Percentiles rank a stretch among this genome's conserved stretches.
These are phyloP conservation scores for Inonotus hispidus DNA, from an alignment of 1,284 basidiomycete genomes.

Conservation along the genomic window DNA sequence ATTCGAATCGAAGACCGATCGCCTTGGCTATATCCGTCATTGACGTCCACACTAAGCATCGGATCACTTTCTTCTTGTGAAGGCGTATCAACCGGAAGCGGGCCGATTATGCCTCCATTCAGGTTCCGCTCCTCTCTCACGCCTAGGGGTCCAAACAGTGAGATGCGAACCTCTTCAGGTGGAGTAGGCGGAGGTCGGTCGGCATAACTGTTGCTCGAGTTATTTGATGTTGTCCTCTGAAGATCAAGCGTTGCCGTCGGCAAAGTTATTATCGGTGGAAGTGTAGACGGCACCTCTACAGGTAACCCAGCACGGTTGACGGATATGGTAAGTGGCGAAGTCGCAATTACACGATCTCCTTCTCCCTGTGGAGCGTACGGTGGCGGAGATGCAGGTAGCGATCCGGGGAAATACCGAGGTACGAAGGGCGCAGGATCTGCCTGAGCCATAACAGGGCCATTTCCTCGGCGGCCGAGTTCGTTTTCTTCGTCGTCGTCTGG, in stretches of 20 bases:
- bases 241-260: conserved; percentile 15
- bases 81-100: conserved; percentile 11
- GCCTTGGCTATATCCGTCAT: conserved; percentile 3
- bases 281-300: conserved; percentile 10
- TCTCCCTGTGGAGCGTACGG: conserved; percentile 24
- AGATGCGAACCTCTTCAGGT: conserved; percentile 11
- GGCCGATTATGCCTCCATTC: conserved; percentile 14
- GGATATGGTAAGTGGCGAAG: conserved; percentile 1
- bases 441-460: conserved; percentile 9
- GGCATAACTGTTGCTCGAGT: conserved; percentile 14
- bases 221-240: conserved; percentile 1
- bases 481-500: conserved; percentile 16
- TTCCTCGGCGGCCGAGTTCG: neutral
- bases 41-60: conserved; percentile 12
- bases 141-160: conserved; percentile 7
- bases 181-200: conserved; percentile 20
- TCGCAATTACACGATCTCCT: neutral
- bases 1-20: neutral
- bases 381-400: conserved; percentile 36
- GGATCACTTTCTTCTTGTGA: conserved; percentile 14
- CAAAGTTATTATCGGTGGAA: conserved; percentile 9
- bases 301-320: conserved; percentile 14
- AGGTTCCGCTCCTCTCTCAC: conserved; percentile 7
- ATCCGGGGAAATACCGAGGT: conserved; percentile 51
- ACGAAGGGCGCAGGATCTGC: conserved; percentile 41